Conservation (phyloP, 352 stramenopile genomes). For the Phytopythium kandeliae region DNA sequence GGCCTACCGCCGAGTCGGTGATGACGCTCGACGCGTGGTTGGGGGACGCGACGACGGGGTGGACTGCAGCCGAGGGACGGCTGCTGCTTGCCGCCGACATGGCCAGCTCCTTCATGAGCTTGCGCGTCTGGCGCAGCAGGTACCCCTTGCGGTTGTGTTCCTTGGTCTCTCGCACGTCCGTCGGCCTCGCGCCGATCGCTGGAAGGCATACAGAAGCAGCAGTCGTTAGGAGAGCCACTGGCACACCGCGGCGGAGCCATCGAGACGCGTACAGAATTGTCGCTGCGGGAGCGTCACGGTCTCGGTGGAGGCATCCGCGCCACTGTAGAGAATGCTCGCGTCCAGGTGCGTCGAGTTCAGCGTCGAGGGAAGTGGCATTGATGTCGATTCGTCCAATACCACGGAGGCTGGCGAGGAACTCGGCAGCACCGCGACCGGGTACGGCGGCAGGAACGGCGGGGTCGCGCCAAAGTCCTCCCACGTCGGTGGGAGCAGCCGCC, state of each 20-base stretch:
- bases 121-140: constrained; percentile 50
- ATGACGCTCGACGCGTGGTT: constrained; percentile 25
- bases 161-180: constrained; percentile 21
- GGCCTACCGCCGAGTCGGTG: neutral
- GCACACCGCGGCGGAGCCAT: too few species aligned
- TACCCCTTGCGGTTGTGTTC: constrained; percentile 78
- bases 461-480: constrained; percentile 41
- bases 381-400: neutral
- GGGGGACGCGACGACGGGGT: neutral
- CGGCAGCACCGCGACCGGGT: constrained; percentile 43
- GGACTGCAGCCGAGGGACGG: constrained; percentile 18
- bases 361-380: neutral
- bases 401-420: neutral
- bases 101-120: constrained; percentile 25
- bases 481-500: constrained; percentile 46
- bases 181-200: neutral
- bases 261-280: neutral
- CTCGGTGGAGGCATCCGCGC: neutral
- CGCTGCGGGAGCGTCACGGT: neutral
- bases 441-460: constrained; percentile 52
- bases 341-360: neutral
- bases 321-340: neutral
- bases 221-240: neutral
- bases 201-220: constrained; percentile 9
- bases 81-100: constrained; percentile 2